Evolutionary conservation across 345 rosid species (phyloP), one percentile per base, ranked within the genome.

Genomic region (Eucalyptus globulus): DNA sequence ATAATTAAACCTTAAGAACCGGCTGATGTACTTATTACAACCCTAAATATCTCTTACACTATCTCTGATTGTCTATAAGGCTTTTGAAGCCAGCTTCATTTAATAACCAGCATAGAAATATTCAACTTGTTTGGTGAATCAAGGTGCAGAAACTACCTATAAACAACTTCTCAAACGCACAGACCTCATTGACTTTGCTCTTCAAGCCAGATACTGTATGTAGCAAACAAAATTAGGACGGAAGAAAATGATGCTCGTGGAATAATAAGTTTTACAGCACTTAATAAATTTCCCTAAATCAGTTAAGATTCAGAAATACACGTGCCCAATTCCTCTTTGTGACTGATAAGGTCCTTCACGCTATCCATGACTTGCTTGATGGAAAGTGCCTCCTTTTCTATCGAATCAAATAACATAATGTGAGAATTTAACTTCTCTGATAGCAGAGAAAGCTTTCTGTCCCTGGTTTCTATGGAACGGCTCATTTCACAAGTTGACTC

Each of bases 281-380:
- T 80, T 56, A 90, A 89, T 50, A 88, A 91, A 89, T 87, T 90
- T 44, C 83, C 27, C 14, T 6, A 37, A 76, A 40, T 24, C 27
- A 76, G 27, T 76, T 76, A 40, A 21, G 43, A 76, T 90, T 49
- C 5, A 91, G 87, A 90, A 56, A 91, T 90, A 88, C 51, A 94
- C 96, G 88, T 94, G 95, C 99, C 98, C 96, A 95, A 89, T 91
- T 94, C 97, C 93, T 95, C 97, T 91, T 94, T 97, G 89, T 94
- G 95, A 91, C 90, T 93, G 89, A 96, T 93, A 92, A 94, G 83
- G 31, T 92, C 90, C 87, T 94, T 93, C 93, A 93, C 93, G 56
- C 92, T 92, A 47, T 95, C 94, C 87, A 95, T 91, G 72, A 95
- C 92, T 89, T 94, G 93, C 90, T 94, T 95, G 88, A 95, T 90